Evolutionary conservation across 2,329 filamentous ascomycete species (phyloP).

Genomic region (Ustulina deusta): DNA sequence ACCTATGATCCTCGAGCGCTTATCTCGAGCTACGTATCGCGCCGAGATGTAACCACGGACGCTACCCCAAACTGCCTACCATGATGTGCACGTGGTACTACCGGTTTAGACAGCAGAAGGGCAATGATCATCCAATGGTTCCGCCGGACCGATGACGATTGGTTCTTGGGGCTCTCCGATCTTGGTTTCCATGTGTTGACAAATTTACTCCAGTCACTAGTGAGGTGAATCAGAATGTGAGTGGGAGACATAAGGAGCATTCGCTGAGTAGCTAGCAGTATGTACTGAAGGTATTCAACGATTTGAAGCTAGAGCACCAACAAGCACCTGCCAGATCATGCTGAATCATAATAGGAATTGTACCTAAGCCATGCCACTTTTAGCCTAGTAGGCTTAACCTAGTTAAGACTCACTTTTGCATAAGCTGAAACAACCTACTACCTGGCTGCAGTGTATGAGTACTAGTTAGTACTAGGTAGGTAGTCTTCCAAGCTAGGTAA

Average conservation of each 20-base stretch:
- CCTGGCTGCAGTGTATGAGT: too few relatives aligned
- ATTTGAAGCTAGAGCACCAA: too few relatives aligned
- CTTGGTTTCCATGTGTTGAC: conserved; percentile 1
- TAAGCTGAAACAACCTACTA: too few relatives aligned
- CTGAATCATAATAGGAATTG: too few relatives aligned
- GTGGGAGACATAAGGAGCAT: background rate
- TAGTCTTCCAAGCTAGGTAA: too few relatives aligned
- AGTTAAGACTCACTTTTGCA: too few relatives aligned
- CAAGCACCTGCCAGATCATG: too few relatives aligned
- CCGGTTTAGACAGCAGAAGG: background rate
- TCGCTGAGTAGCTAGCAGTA: too few relatives aligned
- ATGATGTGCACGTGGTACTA: background rate
- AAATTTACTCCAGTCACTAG: background rate
- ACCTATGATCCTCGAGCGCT: background rate
- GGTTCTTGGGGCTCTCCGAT: conserved; percentile 16
- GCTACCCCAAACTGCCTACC: background rate
- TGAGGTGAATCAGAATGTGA: background rate
- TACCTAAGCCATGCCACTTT: too few relatives aligned
- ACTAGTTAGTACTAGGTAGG: too few relatives aligned
- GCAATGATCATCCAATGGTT: background rate
- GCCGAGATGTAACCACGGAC: background rate
- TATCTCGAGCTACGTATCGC: background rate
- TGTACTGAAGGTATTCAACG: too few relatives aligned
- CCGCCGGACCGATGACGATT: background rate
- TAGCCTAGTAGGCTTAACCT: too few relatives aligned